phyloP scores from a whole-genome alignment of 2,329 filamentous ascomycete species.

The Cladosporium velox region DNA sequence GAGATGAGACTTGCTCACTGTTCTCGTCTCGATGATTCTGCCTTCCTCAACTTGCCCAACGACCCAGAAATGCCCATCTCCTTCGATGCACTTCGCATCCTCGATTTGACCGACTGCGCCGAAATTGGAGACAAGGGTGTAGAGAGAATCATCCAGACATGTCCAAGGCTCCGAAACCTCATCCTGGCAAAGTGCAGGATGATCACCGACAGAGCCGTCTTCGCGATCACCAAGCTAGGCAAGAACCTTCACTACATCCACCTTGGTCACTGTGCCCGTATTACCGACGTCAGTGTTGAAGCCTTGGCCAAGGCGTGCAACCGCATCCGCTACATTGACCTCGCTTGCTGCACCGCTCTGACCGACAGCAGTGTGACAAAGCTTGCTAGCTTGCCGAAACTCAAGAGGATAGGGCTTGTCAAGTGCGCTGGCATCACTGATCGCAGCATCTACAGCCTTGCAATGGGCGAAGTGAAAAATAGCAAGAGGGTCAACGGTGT shows the following conservation, averaged over 20 bases:
- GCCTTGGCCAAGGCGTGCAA: conserved; percentile 83
- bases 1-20: conserved; percentile 88
- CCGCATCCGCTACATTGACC: conserved; percentile 92
- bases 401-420: conserved; percentile 91
- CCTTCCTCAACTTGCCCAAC: conserved; percentile 76
- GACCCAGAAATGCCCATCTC: conserved; percentile 50
- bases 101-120: conserved; percentile 87
- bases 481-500: conserved; percentile 46
- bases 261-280: conserved; percentile 86
- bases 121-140: conserved; percentile 84
- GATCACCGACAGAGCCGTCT: conserved; percentile 85
- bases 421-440: conserved; percentile 93
- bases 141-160: conserved; percentile 80
- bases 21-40: conserved; percentile 78
- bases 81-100: conserved; percentile 87
- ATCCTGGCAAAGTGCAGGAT: conserved; percentile 92
- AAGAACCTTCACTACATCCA: conserved; percentile 98
- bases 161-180: conserved; percentile 85
- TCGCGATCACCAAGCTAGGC: conserved; percentile 82
- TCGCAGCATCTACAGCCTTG: conserved; percentile 80
- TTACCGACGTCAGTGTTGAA: conserved; percentile 87
- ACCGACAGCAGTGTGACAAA: conserved; percentile 85
- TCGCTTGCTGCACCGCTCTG: conserved; percentile 89
- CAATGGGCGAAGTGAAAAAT: conserved; percentile 51
- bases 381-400: conserved; percentile 82